Evolutionary conservation across 2,329 filamentous ascomycete genomes (phyloP), one percentile per base, ranked within the genome.

Genomic region (Verticillium nonalfalfae): DNA sequence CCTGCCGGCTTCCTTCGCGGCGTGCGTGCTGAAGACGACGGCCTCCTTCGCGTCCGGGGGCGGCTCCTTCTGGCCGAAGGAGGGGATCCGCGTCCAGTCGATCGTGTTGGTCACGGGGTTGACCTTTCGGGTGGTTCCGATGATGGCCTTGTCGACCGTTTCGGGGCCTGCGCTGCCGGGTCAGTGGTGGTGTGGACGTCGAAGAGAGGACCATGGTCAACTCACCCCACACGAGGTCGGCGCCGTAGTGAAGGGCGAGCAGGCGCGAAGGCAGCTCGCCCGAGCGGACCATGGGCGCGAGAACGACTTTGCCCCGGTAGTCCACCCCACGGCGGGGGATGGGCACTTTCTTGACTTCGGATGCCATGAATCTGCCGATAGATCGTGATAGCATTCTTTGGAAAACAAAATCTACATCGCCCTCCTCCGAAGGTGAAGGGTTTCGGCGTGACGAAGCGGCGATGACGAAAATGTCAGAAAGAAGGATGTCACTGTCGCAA

Each of bases 231-330:
- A 99, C 95, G 15, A 99, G 82, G 75, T 99, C 95, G 59, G 95
- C 95, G 67, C 95, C 95, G 74, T 99, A 98, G 71, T 96, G 90
- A 64, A 99, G 85, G 36, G 95, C 91, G 54, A 96, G 78, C 33
- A 99, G 83, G 62, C 95, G 88, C 45, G 91, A 95, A 3, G 95
- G 94, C 63, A 97, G 80, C 79, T 99, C 95, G 72, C 95, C 95
- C n/a, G 92, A 96, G 68, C 95, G 90, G 62, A 97, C 94, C 95
- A 99, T 99, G 50, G 95, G 95, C 64, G 95, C 95, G 65, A 99
- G 89, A 55, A 98, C 95, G 66, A 98, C 78, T 76, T 96, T 97
- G 76, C 90, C 90, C 68, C 94, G 86, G 77, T 97, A 98, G 79
- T 97, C 93, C 70, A 97, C 93, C 59, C 94, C 94, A 74, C 90